Base-by-base conservation (phyloP, 352 stramenopile genomes). In the Globisporangium spiculum region DNA sequence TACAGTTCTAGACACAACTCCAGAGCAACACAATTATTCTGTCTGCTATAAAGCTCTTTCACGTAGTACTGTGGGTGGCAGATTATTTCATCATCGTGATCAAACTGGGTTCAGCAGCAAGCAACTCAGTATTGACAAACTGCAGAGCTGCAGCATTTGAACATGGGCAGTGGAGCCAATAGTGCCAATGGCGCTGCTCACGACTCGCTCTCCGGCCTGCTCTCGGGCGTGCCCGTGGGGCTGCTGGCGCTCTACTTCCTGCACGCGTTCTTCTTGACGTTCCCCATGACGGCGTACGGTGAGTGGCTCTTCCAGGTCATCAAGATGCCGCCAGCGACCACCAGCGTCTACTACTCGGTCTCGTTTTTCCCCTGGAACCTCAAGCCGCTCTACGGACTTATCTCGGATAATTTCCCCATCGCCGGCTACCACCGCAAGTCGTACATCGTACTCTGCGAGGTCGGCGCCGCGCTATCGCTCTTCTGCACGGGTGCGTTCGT, bases 301-400 rank as follows among this genome's bases (percentile, higher is more conserved):
- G 14, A 82, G 58, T 93, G 84, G 84, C 84, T 94, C 68, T 93
- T 92, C 71, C 60, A 90, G 38, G 72, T 89, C 41, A 82, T 94
- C 60, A 76, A 81, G 74, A 94, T 94, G 84, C 73, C 83, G 36
- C 86, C 86, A 34, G 83, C 86, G 36, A 93, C 82, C 16, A 93
- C 86, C 1, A 77, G 79, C 38, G 76, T 94, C 75, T 94, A 93
- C 75, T 92, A 92, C 76, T 89, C 86, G 27, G 74, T 91, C 70
- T 74, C 81, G 30, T 94, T 94, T 76, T 89, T 94, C 70, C 86
- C 86, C 9, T 94, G 86, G 86, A 92, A 94, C 75, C 74, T 93
- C 75, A 94, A 94, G 75, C 86, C 84, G 44, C 77, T 94, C 63
- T 94, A 94, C 67, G 86, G 84, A 0, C 74, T 92, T 32, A 71